These are phyloP conservation scores for Parsonsia alboflavescens DNA, from an alignment of 257 asterid species.

Conservation along the genomic window DNA sequence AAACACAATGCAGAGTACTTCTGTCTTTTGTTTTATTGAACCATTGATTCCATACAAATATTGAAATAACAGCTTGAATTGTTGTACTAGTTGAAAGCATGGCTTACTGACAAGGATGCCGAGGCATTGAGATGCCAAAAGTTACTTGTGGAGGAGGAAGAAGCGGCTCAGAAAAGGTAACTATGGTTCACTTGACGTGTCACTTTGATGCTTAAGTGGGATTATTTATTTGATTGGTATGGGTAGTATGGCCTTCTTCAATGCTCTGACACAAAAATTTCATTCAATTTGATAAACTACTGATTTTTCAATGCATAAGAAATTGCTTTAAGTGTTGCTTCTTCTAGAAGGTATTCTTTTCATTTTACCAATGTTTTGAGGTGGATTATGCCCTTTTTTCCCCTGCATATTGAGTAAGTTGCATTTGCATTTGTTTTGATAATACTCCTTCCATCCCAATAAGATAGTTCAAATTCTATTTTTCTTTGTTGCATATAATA, in stretches of 20 bases:
- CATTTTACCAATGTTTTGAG: background rate
- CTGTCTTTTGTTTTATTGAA: background rate
- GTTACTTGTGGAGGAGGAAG: constrained; percentile 98
- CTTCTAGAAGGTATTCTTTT: background rate
- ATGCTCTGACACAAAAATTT: background rate
- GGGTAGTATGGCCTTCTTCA: too few species aligned
- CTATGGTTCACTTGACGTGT: constrained; percentile 4
- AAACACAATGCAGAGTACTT: background rate
- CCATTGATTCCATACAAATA: background rate
- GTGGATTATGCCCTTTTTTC: background rate
- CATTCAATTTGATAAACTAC: background rate
- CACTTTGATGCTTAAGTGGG: background rate
- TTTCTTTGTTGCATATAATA: too few species aligned
- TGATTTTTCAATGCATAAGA: background rate
- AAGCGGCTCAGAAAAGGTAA: constrained; percentile 79
- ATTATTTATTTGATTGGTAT: background rate
- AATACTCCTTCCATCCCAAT: too few species aligned
- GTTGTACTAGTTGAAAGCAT: constrained; percentile 69
- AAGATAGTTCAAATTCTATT: too few species aligned
- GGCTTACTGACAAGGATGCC: constrained; percentile 89
- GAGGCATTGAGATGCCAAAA: constrained; percentile 94
- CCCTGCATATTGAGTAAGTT: background rate
- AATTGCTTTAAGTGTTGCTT: background rate
- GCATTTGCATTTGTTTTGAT: background rate
- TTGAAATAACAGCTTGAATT: background rate